Percentiles rank a stretch among this genome's conserved stretches.
Conservation (phyloP, 83 land plant genomes). For the Picea abies region DNA sequence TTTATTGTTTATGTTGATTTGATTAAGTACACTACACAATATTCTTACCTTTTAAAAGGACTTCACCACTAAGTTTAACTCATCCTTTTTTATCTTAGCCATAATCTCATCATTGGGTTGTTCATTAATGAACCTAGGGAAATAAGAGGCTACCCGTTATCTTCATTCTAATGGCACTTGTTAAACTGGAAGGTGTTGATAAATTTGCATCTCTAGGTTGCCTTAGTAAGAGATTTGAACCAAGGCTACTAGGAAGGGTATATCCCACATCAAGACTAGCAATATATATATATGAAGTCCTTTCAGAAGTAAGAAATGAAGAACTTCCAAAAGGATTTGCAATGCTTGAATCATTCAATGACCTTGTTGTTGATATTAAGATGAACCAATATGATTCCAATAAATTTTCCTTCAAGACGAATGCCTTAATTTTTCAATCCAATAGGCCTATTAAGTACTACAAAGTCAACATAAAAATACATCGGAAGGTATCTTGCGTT, state of each 20-base stretch:
- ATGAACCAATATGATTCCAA: constrained; percentile 56
- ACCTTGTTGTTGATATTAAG: constrained; percentile 73
- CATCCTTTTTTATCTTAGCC: too few relatives aligned
- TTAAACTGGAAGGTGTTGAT: too few relatives aligned
- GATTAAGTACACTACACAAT: too few relatives aligned
- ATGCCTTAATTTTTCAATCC: constrained; percentile 39
- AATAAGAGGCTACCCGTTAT: too few relatives aligned
- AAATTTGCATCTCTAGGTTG: constrained; percentile 52
- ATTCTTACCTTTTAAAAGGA: too few relatives aligned
- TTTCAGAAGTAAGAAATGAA: constrained; percentile 56
- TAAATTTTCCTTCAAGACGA: constrained; percentile 66
- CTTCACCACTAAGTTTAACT: too few relatives aligned
- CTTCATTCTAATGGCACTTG: too few relatives aligned
- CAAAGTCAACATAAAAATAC: constrained; percentile 52
- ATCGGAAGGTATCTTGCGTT: constrained; percentile 28
- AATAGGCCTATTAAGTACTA: constrained; percentile 23
- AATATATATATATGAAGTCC: constrained; percentile 49
- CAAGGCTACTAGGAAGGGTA: constrained; percentile 56
- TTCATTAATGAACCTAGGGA: too few relatives aligned
- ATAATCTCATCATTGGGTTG: too few relatives aligned
- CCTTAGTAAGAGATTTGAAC: constrained; percentile 78
- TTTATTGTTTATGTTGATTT: too few relatives aligned
- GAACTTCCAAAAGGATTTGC: constrained; percentile 58
- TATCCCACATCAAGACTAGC: constrained; percentile 61
- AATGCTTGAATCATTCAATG: constrained; percentile 66